These are phyloP conservation scores for Ceratocystis albifundus DNA, from an alignment of 2,329 filamentous ascomycete genomes.

Conservation along the genomic window DNA sequence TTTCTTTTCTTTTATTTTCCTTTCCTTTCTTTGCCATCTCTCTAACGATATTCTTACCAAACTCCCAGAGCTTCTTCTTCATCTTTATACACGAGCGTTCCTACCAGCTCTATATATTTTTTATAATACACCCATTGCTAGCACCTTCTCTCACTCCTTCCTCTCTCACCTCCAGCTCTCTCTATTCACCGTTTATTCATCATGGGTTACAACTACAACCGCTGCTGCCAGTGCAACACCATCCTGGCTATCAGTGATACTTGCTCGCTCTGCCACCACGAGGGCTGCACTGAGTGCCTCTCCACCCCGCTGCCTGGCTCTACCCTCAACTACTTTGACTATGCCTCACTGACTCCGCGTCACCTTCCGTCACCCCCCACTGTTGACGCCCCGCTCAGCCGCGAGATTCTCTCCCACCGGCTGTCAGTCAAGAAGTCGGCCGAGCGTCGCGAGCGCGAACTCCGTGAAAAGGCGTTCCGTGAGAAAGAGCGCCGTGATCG, in stretches of 20 bases:
- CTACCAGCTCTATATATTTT: neutral
- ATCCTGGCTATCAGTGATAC: conserved; percentile 47
- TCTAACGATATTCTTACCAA: neutral
- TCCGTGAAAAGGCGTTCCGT: conserved; percentile 15
- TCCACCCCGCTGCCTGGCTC: conserved; percentile 18
- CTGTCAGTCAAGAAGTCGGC: conserved; percentile 10
- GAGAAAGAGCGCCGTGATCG: conserved; percentile 15
- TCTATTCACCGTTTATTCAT: neutral
- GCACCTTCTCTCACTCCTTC: neutral
- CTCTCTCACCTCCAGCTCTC: neutral
- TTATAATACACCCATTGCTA: neutral
- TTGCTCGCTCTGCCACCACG: conserved; percentile 41
- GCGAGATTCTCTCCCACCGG: neutral
- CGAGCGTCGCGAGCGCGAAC: conserved; percentile 13
- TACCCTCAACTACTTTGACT: conserved; percentile 19
- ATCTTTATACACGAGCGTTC: neutral
- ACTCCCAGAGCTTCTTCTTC: neutral
- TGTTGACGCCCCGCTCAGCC: neutral
- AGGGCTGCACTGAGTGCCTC: conserved; percentile 39
- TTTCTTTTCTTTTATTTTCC: neutral
- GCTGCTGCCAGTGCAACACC: conserved; percentile 45
- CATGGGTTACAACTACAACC: conserved; percentile 33
- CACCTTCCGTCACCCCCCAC: conserved; percentile 7
- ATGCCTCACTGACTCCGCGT: conserved; percentile 15
- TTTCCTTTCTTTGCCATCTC: neutral